Percentiles rank a stretch among this genome's conserved stretches.
Evolutionary conservation across 345 rosid genomes (phyloP).

Genomic region (Dimocarpus longan): DNA sequence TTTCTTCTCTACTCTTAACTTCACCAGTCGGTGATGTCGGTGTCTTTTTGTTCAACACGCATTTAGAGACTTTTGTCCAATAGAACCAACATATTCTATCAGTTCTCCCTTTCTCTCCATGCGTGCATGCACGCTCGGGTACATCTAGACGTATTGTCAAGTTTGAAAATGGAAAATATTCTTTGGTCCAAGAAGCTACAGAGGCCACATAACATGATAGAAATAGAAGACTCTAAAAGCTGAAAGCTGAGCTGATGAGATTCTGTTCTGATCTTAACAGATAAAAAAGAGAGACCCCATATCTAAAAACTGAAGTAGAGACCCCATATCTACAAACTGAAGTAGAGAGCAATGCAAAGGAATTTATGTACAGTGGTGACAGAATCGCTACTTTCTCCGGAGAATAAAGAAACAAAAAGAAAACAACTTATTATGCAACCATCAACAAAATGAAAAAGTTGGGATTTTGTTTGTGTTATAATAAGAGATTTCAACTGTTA

Average conservation of each 20-base stretch:
- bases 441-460: background rate
- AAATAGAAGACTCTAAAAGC: slow-evolving; percentile 25
- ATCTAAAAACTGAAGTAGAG: background rate
- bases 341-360: slow-evolving; percentile 6
- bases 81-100: background rate
- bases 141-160: background rate
- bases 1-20: background rate
- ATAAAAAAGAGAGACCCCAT: background rate
- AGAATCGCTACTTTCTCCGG: background rate
- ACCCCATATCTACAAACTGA: slow-evolving; percentile 14
- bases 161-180: slow-evolving; percentile 4
- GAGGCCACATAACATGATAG: background rate
- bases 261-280: slow-evolving; percentile 23
- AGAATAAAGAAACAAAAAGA: background rate
- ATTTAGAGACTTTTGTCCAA: background rate
- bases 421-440: background rate
- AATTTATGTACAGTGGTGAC: slow-evolving; percentile 25
- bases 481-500: slow-evolving; percentile 25
- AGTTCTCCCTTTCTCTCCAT: background rate
- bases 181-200: background rate
- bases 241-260: slow-evolving; percentile 25
- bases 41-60: background rate
- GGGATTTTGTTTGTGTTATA: background rate
- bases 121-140: background rate
- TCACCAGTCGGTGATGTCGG: slow-evolving; percentile 21